A percentile compares a stretch with the other conserved stretches of the same genome.
Evolutionary conservation across 345 rosid species (phyloP).

Genomic region (Eucalyptus erythrocorys): DNA sequence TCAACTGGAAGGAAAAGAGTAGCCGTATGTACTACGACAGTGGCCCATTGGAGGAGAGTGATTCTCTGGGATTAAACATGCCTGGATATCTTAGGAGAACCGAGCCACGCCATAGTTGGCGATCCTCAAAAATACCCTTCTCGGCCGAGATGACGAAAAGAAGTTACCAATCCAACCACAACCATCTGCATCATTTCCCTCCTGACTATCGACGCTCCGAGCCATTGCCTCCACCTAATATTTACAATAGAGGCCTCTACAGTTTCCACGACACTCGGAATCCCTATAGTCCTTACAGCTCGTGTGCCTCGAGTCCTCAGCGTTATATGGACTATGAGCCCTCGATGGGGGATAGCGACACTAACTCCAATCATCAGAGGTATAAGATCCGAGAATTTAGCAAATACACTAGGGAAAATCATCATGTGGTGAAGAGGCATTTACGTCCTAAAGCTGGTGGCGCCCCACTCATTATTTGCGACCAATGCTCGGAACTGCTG

Average conservation of each 20-base stretch:
- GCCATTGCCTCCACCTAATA: constrained; percentile 15
- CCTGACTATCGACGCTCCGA: constrained; percentile 18
- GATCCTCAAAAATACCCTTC: constrained; percentile 15
- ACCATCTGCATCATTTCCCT: constrained; percentile 15
- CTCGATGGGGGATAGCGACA: constrained; percentile 17
- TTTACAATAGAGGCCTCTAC: constrained; percentile 5
- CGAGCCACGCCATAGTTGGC: constrained; percentile 13
- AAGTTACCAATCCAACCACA: constrained; percentile 15
- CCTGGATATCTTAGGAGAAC: constrained; percentile 7
- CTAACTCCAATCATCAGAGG: constrained; percentile 37
- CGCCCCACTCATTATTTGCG: constrained; percentile 64
- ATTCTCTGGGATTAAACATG: neutral
- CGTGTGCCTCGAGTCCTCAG: constrained; percentile 61
- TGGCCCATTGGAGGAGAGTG: constrained; percentile 5
- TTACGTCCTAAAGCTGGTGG: constrained; percentile 71
- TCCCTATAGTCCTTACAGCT: constrained; percentile 24
- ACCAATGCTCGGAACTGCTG: constrained; percentile 37
- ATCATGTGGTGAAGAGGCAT: constrained; percentile 38
- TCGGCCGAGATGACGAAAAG: constrained; percentile 31
- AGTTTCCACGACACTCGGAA: constrained; percentile 12
- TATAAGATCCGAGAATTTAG: constrained; percentile 20
- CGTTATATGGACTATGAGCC: constrained; percentile 33
- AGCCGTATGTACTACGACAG: neutral
- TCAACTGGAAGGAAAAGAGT: constrained; percentile 9
- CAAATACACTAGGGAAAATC: constrained; percentile 30